Conservation (phyloP, 345 rosid genomes). For the Arabidopsis thaliana region TAIR10.1 NC_003074.8:5018001-5018500, state of each 20-base stretch:
- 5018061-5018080: background rate
- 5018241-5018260: slow-evolving; percentile 24
- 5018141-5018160: background rate
- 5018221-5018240: slow-evolving; percentile 1
- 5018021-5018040: no score
- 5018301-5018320: slow-evolving; percentile 41
- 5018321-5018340: slow-evolving; percentile 41
- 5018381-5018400: slow-evolving; percentile 47
- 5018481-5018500: slow-evolving; percentile 56
- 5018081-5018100: background rate
- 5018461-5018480: slow-evolving; percentile 50
- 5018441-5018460: slow-evolving; percentile 78
- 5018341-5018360: slow-evolving; percentile 53
- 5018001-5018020: no score
- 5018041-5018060: no score
- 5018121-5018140: no score
- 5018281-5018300: slow-evolving; percentile 41
- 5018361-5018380: slow-evolving; percentile 45
- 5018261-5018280: slow-evolving; percentile 46
- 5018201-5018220: background rate
- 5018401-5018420: slow-evolving; percentile 19
- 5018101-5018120: background rate
- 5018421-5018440: slow-evolving; percentile 51
- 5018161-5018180: background rate
- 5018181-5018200: background rate